Conservation (phyloP, 495 filamentous ascomycete species). For the Aspergillus incahuasiensis region DNA sequence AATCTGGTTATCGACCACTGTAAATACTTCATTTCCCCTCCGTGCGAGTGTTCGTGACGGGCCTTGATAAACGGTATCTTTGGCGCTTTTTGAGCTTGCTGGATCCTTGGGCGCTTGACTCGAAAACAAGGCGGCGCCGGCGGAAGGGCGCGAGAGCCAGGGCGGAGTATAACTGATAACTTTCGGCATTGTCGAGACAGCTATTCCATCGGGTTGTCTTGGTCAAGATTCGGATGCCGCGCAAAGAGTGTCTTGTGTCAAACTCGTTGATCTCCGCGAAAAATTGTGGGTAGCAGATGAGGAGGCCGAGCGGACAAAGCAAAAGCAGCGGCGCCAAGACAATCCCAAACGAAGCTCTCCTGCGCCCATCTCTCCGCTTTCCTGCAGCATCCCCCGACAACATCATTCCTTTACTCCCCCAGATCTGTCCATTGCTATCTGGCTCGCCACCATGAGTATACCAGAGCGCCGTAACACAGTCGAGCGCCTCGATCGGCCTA, state of each 20-base stretch:
- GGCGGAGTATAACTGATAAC: conserved; percentile 74
- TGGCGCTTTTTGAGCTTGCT: conserved; percentile 31
- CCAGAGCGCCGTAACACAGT: conserved; percentile 53
- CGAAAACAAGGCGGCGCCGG: conserved; percentile 68
- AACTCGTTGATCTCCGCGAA: not conserved
- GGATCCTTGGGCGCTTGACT: conserved; percentile 31
- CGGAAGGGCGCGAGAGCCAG: conserved; percentile 73
- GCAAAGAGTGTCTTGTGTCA: not conserved
- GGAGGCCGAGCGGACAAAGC: not conserved
- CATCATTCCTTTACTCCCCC: not conserved
- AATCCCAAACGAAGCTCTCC: conserved; percentile 7
- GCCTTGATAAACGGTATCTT: conserved; percentile 41
- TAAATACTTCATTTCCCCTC: conserved; percentile 75
- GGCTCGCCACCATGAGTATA: conserved; percentile 12
- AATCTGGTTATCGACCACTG: conserved; percentile 78
- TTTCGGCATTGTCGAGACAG: conserved; percentile 59
- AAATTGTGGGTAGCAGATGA: conserved; percentile 8
- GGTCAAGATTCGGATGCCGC: not conserved
- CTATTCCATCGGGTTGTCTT: conserved; percentile 4
- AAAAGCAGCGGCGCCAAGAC: conserved; percentile 15
- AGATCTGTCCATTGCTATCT: not conserved
- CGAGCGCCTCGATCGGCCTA: conserved; percentile 82
- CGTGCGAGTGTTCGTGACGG: conserved; percentile 66
- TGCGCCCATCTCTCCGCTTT: conserved; percentile 3
- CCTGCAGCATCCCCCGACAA: not conserved